These are phyloP conservation scores for Penicillium sp. DNA, from an alignment of 2,329 filamentous ascomycete genomes.

Conservation along the genomic window DNA sequence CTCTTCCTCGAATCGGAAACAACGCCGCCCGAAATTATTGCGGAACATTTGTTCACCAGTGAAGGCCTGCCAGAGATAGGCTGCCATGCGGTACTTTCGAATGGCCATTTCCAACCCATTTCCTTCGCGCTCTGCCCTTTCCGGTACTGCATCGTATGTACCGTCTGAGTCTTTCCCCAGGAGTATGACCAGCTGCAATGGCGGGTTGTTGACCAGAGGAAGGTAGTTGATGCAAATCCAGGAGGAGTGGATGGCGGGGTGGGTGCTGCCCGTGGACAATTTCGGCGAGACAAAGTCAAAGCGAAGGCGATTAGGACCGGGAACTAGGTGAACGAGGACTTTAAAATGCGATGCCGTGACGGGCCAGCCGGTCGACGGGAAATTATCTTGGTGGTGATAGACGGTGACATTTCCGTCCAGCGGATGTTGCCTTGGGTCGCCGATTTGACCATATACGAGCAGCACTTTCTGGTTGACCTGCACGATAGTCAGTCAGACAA, in stretches of 20 bases:
- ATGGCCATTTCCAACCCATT: slow-evolving; percentile 73
- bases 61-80: slow-evolving; percentile 94
- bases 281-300: slow-evolving; percentile 84
- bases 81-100: slow-evolving; percentile 86
- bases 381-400: slow-evolving; percentile 72
- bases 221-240: slow-evolving; percentile 80
- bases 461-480: slow-evolving; percentile 88
- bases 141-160: slow-evolving; percentile 73
- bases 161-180: slow-evolving; percentile 78
- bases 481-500: slow-evolving; percentile 9
- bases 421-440: slow-evolving; percentile 57
- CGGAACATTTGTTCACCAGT: slow-evolving; percentile 94
- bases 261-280: slow-evolving; percentile 54
- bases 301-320: slow-evolving; percentile 77
- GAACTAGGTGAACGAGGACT: slow-evolving; percentile 76
- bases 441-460: slow-evolving; percentile 70
- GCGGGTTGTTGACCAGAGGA: slow-evolving; percentile 66
- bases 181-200: slow-evolving; percentile 79
- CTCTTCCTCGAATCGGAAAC: slow-evolving; percentile 87
- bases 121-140: slow-evolving; percentile 66
- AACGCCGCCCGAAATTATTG: slow-evolving; percentile 73
- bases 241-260: slow-evolving; percentile 63
- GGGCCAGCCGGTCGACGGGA: slow-evolving; percentile 76
- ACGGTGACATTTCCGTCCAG: slow-evolving; percentile 73
- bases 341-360: slow-evolving; percentile 88